phyloP scores from a whole-genome alignment of 106 monocot species.

The Allium sativum region DNA sequence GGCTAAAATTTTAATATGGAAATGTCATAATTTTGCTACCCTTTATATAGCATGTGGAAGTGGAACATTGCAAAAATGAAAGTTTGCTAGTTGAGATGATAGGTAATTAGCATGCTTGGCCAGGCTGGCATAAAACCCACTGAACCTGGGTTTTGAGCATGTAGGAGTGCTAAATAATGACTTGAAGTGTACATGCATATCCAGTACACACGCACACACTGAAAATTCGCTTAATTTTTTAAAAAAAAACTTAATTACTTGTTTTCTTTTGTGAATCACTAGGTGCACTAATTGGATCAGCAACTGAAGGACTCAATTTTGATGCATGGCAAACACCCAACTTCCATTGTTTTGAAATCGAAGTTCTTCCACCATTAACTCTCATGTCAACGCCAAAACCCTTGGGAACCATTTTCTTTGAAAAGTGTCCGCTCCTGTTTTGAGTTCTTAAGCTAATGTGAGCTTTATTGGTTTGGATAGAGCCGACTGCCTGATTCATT shows the following conservation, averaged over 20 bases:
- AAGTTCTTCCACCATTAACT: conserved; percentile 12
- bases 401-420: conserved; percentile 19
- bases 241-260: conserved; percentile 27
- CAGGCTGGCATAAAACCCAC: no score
- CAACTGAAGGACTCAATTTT: conserved; percentile 31
- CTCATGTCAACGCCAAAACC: conserved; percentile 17
- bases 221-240: background rate
- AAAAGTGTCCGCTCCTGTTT: conserved; percentile 3
- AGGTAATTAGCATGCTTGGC: no score
- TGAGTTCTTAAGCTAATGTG: conserved; percentile 5
- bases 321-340: conserved; percentile 31
- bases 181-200: background rate
- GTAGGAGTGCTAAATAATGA: no score
- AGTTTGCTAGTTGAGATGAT: no score
- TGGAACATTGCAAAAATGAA: no score
- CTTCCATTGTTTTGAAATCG: conserved; percentile 14
- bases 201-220: background rate
- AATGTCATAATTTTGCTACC: no score
- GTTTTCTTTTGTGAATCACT: conserved; percentile 42
- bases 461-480: conserved; percentile 8
- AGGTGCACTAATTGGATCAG: conserved; percentile 28
- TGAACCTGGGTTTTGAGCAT: no score
- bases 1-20: no score
- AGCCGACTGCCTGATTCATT: conserved; percentile 18
- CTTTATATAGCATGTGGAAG: no score